Evolutionary conservation across 257 asterid genomes (phyloP).

Genomic region (Ilex asprella): DNA sequence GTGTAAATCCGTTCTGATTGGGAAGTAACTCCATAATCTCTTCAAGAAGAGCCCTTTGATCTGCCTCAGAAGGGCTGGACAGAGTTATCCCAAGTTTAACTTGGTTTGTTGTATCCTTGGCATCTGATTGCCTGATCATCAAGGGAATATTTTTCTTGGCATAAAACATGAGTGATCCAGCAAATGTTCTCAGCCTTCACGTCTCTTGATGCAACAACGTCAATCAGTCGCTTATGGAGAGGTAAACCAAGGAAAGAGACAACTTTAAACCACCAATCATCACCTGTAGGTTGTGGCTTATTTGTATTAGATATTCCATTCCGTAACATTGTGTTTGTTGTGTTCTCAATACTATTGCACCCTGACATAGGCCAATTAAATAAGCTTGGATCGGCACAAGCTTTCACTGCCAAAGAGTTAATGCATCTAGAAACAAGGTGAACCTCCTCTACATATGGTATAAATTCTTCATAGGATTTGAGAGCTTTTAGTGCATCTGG

Average conservation of each 20-base stretch:
- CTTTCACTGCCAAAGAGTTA: constrained; percentile 15
- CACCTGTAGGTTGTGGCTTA: not conserved
- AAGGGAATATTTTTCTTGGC: constrained; percentile 15
- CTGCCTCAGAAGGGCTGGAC: constrained; percentile 15
- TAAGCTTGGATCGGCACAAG: constrained; percentile 9
- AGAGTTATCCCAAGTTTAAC: constrained; percentile 4
- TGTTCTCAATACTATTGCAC: not conserved
- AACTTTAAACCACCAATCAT: constrained; percentile 18
- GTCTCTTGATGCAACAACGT: constrained; percentile 11
- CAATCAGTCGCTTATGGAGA: constrained; percentile 11
- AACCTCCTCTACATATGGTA: constrained; percentile 15
- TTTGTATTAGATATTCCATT: not conserved
- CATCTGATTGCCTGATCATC: constrained; percentile 13
- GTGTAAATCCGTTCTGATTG: constrained; percentile 11
- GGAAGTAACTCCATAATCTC: constrained; percentile 15
- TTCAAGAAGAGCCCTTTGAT: constrained; percentile 15
- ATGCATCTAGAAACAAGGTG: constrained; percentile 12
- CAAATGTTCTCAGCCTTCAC: constrained; percentile 9
- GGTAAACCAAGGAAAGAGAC: constrained; percentile 14
- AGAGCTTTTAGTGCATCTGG: constrained; percentile 13
- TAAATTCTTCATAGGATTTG: constrained; percentile 14
- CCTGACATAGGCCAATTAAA: constrained; percentile 10
- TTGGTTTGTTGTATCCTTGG: constrained; percentile 13
- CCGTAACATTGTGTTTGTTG: not conserved
- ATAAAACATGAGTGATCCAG: constrained; percentile 16